phyloP scores from a whole-genome alignment of 1,284 basidiomycete species.

The Irpex lacteus region DNA sequence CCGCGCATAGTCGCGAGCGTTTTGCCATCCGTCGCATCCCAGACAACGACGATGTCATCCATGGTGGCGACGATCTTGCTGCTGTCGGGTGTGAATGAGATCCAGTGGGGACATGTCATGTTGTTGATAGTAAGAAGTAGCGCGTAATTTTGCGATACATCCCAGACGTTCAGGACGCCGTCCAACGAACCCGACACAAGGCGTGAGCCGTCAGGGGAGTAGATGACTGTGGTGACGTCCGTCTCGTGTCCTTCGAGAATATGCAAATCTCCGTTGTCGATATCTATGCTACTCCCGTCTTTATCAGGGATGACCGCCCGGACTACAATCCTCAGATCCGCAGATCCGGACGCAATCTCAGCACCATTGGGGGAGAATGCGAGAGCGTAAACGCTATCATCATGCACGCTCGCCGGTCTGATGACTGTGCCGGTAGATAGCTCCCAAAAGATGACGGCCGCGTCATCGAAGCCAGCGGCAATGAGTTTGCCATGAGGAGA shows the following conservation, averaged over 20 bases:
- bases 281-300: constrained; percentile 23
- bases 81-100: no score
- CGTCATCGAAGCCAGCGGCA: constrained; percentile 25
- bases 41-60: constrained; percentile 6
- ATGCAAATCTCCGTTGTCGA: constrained; percentile 12
- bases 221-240: constrained; percentile 8
- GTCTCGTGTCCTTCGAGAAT: constrained; percentile 7
- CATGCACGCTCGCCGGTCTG: constrained; percentile 14
- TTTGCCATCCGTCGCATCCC: constrained; percentile 3
- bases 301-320: constrained; percentile 33
- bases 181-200: constrained; percentile 11
- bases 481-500: constrained; percentile 22
- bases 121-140: no score
- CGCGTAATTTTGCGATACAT: neutral
- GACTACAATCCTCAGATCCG: constrained; percentile 18
- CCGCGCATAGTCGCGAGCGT: constrained; percentile 4
- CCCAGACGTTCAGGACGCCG: constrained; percentile 4
- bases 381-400: constrained; percentile 10
- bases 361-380: constrained; percentile 10
- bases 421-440: constrained; percentile 11
- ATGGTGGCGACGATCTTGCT: no score
- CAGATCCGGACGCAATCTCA: constrained; percentile 9
- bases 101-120: no score
- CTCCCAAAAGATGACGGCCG: constrained; percentile 24
- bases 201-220: constrained; percentile 8